phyloP scores from a whole-genome alignment of 2,329 filamentous ascomycete species.

The Rhexocercosporidium sp. region DNA sequence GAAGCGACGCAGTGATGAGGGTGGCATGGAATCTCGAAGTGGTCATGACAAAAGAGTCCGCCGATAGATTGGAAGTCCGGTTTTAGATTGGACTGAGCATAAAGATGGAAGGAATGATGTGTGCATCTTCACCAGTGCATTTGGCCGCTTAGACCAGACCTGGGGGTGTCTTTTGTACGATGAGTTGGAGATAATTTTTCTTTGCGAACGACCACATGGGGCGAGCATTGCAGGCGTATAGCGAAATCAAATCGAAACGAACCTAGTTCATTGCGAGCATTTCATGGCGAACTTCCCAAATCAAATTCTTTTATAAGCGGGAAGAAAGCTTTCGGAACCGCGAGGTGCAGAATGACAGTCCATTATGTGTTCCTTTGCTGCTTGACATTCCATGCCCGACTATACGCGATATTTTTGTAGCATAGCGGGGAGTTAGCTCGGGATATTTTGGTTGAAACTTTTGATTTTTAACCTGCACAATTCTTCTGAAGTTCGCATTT shows the following conservation, averaged over 20 bases:
- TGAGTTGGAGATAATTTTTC: slow-evolving; percentile 7
- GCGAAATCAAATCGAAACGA: background rate
- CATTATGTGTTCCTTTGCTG: no score
- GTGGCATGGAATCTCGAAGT: slow-evolving; percentile 37
- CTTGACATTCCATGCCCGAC: background rate
- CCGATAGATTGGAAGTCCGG: slow-evolving; percentile 29
- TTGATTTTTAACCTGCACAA: no score
- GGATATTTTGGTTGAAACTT: no score
- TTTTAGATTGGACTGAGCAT: slow-evolving; percentile 14
- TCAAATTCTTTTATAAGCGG: no score
- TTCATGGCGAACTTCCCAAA: background rate
- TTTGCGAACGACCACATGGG: background rate
- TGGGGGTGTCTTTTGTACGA: background rate
- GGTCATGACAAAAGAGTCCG: slow-evolving; percentile 36
- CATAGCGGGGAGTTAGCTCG: background rate
- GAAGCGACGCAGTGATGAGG: slow-evolving; percentile 41
- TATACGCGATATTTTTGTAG: background rate
- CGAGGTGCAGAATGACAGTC: no score
- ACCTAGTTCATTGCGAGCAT: background rate
- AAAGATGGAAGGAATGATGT: background rate
- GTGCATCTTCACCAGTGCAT: slow-evolving; percentile 15
- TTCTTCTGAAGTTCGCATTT: no score
- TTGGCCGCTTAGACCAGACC: background rate
- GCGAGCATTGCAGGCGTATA: slow-evolving; percentile 12
- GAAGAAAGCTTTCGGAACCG: no score